Evolutionary conservation across 2,329 filamentous ascomycete species (phyloP).

Genomic region (Arthrobotrys megalospora): DNA sequence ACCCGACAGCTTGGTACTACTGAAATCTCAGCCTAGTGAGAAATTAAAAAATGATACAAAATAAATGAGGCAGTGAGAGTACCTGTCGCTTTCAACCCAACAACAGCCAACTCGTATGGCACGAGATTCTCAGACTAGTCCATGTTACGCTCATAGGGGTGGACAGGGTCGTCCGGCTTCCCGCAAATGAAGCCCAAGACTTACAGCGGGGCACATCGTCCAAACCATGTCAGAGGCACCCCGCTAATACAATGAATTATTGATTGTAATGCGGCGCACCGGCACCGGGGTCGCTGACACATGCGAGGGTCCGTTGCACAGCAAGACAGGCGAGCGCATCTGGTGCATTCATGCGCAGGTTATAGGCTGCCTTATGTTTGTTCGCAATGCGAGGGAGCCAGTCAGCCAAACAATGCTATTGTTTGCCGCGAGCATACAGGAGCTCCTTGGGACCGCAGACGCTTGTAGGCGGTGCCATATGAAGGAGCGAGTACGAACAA

Average conservation of each 20-base stretch:
- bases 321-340: constrained; percentile 5
- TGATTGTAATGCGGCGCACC: neutral
- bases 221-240: neutral
- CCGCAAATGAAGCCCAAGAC: neutral
- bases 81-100: neutral
- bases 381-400: neutral
- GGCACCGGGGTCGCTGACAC: neutral
- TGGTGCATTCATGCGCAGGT: constrained; percentile 21
- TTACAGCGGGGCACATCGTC: neutral
- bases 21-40: neutral
- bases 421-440: constrained; percentile 55
- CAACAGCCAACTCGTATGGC: neutral
- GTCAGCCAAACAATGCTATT: constrained; percentile 48
- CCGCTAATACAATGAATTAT: neutral
- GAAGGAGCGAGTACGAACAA: constrained; percentile 44
- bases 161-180: too few relatives aligned
- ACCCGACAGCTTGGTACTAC: neutral
- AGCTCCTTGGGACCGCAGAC: constrained; percentile 47
- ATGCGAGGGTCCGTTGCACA: neutral
- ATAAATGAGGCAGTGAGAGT: constrained; percentile 3
- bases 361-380: constrained; percentile 5
- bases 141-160: neutral
- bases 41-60: constrained; percentile 1
- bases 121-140: neutral
- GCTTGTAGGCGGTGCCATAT: constrained; percentile 35